Conservation (phyloP, 2,329 filamentous ascomycete species). For the Aspergillus vadensis region DNA sequence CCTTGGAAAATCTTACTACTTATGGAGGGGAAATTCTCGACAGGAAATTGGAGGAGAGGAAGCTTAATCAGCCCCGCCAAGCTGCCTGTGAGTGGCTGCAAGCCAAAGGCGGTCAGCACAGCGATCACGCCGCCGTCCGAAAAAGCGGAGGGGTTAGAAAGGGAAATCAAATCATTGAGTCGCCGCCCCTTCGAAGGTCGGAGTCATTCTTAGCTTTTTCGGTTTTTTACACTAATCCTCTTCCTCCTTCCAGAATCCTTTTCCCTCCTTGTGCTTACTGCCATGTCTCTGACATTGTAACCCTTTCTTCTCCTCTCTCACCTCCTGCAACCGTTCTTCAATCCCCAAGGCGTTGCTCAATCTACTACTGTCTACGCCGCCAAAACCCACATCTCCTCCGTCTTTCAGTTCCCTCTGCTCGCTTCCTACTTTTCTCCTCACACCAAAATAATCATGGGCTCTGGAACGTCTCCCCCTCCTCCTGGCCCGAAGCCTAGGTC, state of each 20-base stretch:
- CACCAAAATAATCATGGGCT: slow-evolving; percentile 53
- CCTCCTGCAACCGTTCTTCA: neutral
- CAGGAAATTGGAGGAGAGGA: neutral
- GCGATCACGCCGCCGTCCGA: neutral
- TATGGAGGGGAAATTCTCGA: neutral
- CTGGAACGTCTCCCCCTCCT: slow-evolving; percentile 40
- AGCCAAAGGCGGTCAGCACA: neutral
- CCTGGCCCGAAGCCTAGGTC: slow-evolving; percentile 52
- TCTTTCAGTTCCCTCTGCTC: neutral
- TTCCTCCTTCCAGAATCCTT: neutral
- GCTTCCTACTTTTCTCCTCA: slow-evolving; percentile 9
- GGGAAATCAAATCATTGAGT: neutral
- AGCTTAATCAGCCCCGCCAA: neutral
- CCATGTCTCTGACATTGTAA: neutral
- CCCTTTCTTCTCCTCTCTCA: neutral
- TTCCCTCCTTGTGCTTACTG: neutral
- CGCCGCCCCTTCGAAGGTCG: neutral
- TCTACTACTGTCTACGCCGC: neutral
- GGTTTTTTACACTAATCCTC: neutral
- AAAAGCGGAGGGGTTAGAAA: neutral
- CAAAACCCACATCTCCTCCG: neutral
- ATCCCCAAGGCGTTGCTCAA: neutral
- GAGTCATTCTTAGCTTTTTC: slow-evolving; percentile 1
- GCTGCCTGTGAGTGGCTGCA: neutral
- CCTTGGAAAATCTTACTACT: neutral